phyloP scores from a whole-genome alignment of 495 filamentous ascomycete genomes.

The Bryoglossum gracile region DNA sequence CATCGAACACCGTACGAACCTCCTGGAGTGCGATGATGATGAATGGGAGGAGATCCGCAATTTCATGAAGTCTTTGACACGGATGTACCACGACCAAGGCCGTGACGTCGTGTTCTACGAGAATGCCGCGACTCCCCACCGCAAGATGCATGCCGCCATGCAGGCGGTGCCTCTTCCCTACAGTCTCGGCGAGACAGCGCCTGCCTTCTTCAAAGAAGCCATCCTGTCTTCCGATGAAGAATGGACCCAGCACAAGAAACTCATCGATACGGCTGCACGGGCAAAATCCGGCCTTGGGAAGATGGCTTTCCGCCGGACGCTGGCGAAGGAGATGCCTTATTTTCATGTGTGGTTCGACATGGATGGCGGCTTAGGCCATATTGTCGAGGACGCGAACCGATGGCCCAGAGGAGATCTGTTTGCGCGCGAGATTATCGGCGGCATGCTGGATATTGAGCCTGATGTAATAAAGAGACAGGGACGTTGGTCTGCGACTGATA shows the following conservation, averaged over 20 bases:
- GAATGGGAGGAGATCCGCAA: conserved; percentile 99
- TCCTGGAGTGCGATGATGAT: conserved; percentile 95
- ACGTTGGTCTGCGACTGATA: conserved; percentile 65
- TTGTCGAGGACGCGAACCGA: conserved; percentile 77
- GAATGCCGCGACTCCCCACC: conserved; percentile 76
- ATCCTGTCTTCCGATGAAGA: conserved; percentile 83
- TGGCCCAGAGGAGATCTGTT: conserved; percentile 96
- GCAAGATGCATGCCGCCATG: conserved; percentile 79
- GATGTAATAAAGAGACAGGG: conserved; percentile 89
- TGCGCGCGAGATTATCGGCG: conserved; percentile 83
- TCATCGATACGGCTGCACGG: conserved; percentile 79
- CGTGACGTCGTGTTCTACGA: conserved; percentile 95
- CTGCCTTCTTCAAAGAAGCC: conserved; percentile 92
- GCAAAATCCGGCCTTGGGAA: conserved; percentile 63
- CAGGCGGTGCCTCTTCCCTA: conserved; percentile 81
- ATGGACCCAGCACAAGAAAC: conserved; percentile 90
- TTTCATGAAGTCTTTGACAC: conserved; percentile 94
- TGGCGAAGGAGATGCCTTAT: conserved; percentile 97
- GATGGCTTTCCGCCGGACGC: conserved; percentile 68
- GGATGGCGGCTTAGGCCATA: conserved; percentile 86
- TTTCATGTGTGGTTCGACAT: conserved; percentile 96
- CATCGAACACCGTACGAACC: conserved; percentile 79
- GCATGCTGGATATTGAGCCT: conserved; percentile 80
- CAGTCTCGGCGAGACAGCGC: conserved; percentile 78
- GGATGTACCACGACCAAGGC: conserved; percentile 87